Percentiles rank a stretch among this genome's conserved stretches.
These are phyloP conservation scores for Malassezia arunalokei DNA, from an alignment of 1,284 basidiomycete genomes.

Conservation along the genomic window DNA sequence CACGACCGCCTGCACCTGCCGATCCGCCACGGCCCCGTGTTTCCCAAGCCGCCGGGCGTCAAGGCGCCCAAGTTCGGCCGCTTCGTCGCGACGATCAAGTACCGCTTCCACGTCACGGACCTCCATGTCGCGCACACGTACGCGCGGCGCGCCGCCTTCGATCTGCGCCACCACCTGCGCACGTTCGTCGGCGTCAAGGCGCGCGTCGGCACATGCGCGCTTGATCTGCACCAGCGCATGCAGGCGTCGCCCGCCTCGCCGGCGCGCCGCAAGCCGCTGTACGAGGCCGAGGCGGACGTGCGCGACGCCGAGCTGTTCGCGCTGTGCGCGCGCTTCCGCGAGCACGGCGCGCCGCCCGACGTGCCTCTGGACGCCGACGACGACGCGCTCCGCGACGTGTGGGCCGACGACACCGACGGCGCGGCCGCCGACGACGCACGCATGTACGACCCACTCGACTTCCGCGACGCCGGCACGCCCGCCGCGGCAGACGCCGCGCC, in stretches of 20 bases:
- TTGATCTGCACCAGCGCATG: constrained; percentile 83
- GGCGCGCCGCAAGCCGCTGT: constrained; percentile 66
- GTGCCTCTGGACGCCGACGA: constrained; percentile 23
- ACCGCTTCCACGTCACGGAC: constrained; percentile 65
- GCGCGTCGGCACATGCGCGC: constrained; percentile 65
- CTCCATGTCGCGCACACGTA: constrained; percentile 81
- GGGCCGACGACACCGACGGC: constrained; percentile 55
- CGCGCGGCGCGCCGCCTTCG: constrained; percentile 60
- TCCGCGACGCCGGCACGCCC: constrained; percentile 61
- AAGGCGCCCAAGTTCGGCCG: constrained; percentile 78
- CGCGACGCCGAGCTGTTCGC: constrained; percentile 67
- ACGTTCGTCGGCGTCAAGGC: constrained; percentile 73
- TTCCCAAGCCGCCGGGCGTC: constrained; percentile 54
- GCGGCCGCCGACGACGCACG: constrained; percentile 48
- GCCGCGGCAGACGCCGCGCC: constrained; percentile 51
- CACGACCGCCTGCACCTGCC: constrained; percentile 68
- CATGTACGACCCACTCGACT: constrained; percentile 61
- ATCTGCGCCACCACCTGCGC: constrained; percentile 67
- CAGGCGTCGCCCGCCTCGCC: constrained; percentile 56
- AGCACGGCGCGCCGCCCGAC: constrained; percentile 15
- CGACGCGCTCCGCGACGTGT: constrained; percentile 70
- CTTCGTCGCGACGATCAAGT: constrained; percentile 83
- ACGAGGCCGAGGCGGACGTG: constrained; percentile 76
- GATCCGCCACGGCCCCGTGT: constrained; percentile 71
- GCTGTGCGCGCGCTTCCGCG: constrained; percentile 60